phyloP scores from a whole-genome alignment of 75 land plant species.

The Picea glauca region DNA sequence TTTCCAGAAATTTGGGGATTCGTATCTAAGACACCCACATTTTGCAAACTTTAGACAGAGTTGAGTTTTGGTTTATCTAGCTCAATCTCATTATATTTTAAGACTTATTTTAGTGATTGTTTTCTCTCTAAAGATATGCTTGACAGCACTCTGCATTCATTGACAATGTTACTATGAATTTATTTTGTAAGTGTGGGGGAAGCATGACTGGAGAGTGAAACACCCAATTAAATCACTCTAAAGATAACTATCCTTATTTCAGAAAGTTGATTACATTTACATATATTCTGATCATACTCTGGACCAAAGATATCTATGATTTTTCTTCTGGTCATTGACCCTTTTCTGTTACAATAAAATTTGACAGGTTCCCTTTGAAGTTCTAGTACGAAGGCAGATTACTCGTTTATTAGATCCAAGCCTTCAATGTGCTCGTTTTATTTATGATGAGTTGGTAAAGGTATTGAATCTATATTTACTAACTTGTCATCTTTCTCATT shows the following conservation, averaged over 20 bases:
- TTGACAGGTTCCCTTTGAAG: conserved; percentile 90
- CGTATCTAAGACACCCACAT: too few relatives aligned
- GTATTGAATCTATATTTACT: conserved; percentile 22
- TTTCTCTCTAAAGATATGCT: not conserved
- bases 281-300: not conserved
- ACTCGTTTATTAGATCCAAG: conserved; percentile 91
- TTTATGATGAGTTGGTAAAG: conserved; percentile 93
- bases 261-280: not conserved
- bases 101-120: not conserved
- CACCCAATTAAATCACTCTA: not conserved
- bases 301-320: not conserved
- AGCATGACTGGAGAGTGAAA: not conserved
- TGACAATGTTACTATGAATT: not conserved
- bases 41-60: not conserved
- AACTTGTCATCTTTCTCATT: conserved; percentile 7
- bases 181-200: not conserved
- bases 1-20: too few relatives aligned
- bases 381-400: conserved; percentile 81
- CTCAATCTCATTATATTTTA: not conserved
- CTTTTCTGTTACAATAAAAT: not conserved
- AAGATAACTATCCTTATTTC: not conserved
- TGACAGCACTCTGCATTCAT: not conserved
- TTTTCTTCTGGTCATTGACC: not conserved
- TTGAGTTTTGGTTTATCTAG: not conserved
- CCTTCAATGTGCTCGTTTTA: conserved; percentile 92